Evolutionary conservation across 768 basidiomycete genomes (phyloP), one percentile per base, ranked within the genome.

Genomic region (Leccinum olivaceopallidum): DNA sequence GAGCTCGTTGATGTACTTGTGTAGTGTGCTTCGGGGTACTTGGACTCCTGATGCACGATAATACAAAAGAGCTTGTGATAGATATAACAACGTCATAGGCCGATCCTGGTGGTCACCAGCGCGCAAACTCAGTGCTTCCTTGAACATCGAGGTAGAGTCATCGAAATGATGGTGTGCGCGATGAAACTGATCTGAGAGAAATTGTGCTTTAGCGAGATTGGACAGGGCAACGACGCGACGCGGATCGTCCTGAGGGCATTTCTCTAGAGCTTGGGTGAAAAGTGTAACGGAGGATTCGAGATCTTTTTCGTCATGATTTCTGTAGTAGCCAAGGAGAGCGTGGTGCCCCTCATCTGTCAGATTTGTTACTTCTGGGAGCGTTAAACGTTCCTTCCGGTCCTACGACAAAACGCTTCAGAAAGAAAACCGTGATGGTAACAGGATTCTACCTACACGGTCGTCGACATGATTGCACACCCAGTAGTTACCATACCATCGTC

Each of bases 51-150:
- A 22, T 22, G 22, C 22, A 22, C 22, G 22, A 22, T 22, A 22
- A 22, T 22, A 22, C 22, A 22, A 22, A 22, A 22, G 22, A 22
- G 22, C 22, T 22, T 22, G 22, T 22, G 22, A 22, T 22, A 22
- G 22, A 22, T 22, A 22, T 8, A 62, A 24, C 14, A 61, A 28
- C 4, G 67, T 62, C 7, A 24, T 13, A 0, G 52, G 34, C 16
- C 56, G 68, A 58, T 67, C 63, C 16, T 22, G 54, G 18, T 66
- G 60, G 28, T 8, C 34, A 30, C 2, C 34, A 54, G 13, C 12
- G 6, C 58, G 63, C 2, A 65, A 20, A 14, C 47, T 39, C 51
- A 69, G 57, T 37, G 63, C 68, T 18, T 58, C 48, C 22, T 47
- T 59, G 51, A 61, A 61, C 20, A 36, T 18, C 0, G 36, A 32